Percentiles rank a stretch among this genome's conserved stretches.
These are phyloP conservation scores for Gossypium trilobum DNA, from an alignment of 441 rosid genomes.

Conservation along the genomic window DNA sequence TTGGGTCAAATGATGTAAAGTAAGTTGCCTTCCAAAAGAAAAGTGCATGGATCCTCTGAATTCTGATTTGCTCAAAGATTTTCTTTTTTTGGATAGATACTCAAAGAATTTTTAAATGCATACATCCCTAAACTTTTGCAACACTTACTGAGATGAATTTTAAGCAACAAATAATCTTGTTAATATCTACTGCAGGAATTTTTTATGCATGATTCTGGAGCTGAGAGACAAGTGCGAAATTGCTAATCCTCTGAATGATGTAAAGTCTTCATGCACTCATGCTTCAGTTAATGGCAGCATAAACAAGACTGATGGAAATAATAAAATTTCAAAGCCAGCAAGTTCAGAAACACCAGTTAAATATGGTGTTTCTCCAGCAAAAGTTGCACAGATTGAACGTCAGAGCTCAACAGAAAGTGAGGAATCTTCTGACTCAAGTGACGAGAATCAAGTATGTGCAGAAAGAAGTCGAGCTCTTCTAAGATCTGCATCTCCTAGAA, in stretches of 20 bases:
- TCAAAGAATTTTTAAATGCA: slow-evolving; percentile 5
- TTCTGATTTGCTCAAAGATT: slow-evolving; percentile 10
- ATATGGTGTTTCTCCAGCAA: slow-evolving; percentile 57
- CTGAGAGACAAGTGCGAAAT: slow-evolving; percentile 18
- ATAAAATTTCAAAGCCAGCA: slow-evolving; percentile 26
- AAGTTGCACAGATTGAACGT: slow-evolving; percentile 52
- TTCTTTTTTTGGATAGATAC: not conserved
- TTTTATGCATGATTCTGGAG: slow-evolving; percentile 28
- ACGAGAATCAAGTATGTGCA: slow-evolving; percentile 28
- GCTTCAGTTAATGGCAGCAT: slow-evolving; percentile 20
- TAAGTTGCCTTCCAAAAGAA: slow-evolving; percentile 31
- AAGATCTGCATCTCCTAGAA: slow-evolving; percentile 50
- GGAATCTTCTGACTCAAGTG: slow-evolving; percentile 36
- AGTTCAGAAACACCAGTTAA: slow-evolving; percentile 32
- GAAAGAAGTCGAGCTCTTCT: slow-evolving; percentile 50
- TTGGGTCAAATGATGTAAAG: slow-evolving; percentile 49
- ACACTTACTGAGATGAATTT: not conserved
- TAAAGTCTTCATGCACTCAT: slow-evolving; percentile 13
- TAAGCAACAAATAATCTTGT: not conserved
- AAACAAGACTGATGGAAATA: slow-evolving; percentile 21
- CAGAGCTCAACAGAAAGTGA: slow-evolving; percentile 42
- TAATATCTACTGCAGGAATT: slow-evolving; percentile 30
- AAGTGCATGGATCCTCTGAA: slow-evolving; percentile 3
- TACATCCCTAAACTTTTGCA: not conserved
- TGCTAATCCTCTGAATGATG: slow-evolving; percentile 14